Base-by-base conservation (phyloP, 306 rosid genomes). In the Parietaria judaica region DNA sequence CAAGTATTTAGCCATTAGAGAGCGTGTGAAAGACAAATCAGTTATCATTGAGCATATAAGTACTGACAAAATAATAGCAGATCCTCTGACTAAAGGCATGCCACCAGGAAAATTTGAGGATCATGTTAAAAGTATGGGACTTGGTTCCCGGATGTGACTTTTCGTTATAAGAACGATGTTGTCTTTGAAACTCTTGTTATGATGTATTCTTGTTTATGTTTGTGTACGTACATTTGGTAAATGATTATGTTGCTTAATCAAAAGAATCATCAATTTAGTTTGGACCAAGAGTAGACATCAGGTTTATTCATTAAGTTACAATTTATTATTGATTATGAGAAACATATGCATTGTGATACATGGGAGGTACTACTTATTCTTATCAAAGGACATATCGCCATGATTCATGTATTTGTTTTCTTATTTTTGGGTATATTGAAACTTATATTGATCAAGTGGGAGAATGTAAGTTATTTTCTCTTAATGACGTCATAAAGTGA, bases 81-180 rank as follows among this genome's bases (percentile, higher is more conserved):
- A 56, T 56, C 61, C 61, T 56, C 36, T 56, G 17, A 56, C 61
- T 10, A 36, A 56, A 36, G 61, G 12, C 44, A 36, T 56, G 45
- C 61, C 60, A 56, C 44, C 14, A 56, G 3, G 8, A 2, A 34
- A 34, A 14, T 56, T 56, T 8, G 36, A 34, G 45, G 43, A 56
- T 56, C 61, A 36, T 56, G 61, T 56, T 31, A 31, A 14, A 8
- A 16, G 35, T 2, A 54, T 34, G 36, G 38, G 38, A 53, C 57
- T 54, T 54, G 58, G 35, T 54, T 17, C 13, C 36, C 6, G 7
- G 4, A 6, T 23, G 38, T 54, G 13, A 54, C 31, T 23, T 23
- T 23, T 23, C 31, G 31, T 23, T 23, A 23, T 23, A 23, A 23
- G 31, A 23, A 23, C 31, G 31, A 23, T 23, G 31, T 23, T 23